Conservation (phyloP, 805 yeast species). For the Candida ulmi region DNA sequence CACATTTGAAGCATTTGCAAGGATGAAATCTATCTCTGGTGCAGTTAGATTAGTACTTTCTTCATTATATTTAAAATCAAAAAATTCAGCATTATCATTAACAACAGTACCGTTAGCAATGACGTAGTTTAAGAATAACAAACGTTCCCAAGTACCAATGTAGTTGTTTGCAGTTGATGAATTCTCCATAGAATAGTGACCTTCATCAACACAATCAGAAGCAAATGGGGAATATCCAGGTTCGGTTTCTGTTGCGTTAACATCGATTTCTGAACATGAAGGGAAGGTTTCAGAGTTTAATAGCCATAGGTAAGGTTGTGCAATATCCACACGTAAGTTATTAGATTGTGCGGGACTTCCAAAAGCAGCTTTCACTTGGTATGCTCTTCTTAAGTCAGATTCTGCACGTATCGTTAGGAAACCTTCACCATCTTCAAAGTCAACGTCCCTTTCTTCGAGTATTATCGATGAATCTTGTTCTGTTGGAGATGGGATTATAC, state of each 20-base stretch:
- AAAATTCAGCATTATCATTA: slow-evolving; percentile 7
- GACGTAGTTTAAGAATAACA: slow-evolving; percentile 11
- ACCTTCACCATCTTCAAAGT: neutral
- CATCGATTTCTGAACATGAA: slow-evolving; percentile 2
- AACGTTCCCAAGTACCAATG: neutral
- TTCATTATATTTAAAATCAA: neutral
- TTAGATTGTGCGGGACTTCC: slow-evolving; percentile 28
- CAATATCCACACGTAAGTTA: slow-evolving; percentile 28
- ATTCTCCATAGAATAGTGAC: slow-evolving; percentile 7
- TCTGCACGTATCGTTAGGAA: too few species aligned
- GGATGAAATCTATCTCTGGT: slow-evolving; percentile 29
- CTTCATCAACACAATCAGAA: slow-evolving; percentile 10
- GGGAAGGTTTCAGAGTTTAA: slow-evolving; percentile 14
- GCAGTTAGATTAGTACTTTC: slow-evolving; percentile 5
- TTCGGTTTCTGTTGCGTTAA: neutral
- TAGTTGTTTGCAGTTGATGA: slow-evolving; percentile 3
- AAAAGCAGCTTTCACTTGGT: slow-evolving; percentile 26
- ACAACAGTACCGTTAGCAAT: slow-evolving; percentile 15
- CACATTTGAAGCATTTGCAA: slow-evolving; percentile 31
- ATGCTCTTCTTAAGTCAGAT: slow-evolving; percentile 8
- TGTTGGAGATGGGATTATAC: too few species aligned
- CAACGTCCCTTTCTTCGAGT: neutral
- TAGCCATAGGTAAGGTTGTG: slow-evolving; percentile 35
- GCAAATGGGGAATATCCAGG: too few species aligned
- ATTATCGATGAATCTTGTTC: too few species aligned